These are phyloP conservation scores for Venturia nashicola DNA, from an alignment of 2,329 filamentous ascomycete species.

Conservation along the genomic window DNA sequence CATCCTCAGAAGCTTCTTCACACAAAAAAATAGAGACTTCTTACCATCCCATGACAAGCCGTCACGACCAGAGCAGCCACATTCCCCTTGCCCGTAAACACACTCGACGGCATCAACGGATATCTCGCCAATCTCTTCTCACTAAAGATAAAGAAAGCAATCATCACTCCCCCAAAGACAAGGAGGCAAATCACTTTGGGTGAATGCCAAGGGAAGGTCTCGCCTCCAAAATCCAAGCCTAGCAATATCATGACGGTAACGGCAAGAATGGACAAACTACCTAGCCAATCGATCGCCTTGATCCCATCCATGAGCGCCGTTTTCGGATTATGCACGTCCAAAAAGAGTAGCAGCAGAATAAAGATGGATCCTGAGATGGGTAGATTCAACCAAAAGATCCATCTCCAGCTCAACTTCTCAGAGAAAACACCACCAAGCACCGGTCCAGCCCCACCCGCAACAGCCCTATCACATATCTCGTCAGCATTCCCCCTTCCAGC, in stretches of 20 bases:
- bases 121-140: conserved; percentile 48
- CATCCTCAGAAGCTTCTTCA: conserved; percentile 9
- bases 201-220: conserved; percentile 33
- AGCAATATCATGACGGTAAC: conserved; percentile 32
- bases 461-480: conserved; percentile 29
- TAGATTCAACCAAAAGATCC: conserved; percentile 34
- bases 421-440: conserved; percentile 41
- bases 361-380: conserved; percentile 37
- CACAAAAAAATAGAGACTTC: conserved; percentile 5
- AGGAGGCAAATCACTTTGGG: conserved; percentile 38
- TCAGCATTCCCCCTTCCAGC: no score
- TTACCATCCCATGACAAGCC: conserved; percentile 37
- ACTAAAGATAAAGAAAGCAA: conserved; percentile 37
- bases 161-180: conserved; percentile 31
- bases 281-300: conserved; percentile 42
- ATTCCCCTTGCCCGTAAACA: conserved; percentile 42
- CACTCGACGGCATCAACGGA: conserved; percentile 48
- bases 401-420: conserved; percentile 36
- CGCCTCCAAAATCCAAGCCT: conserved; percentile 35
- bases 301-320: conserved; percentile 38
- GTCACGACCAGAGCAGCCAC: conserved; percentile 41
- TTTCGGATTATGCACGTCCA: conserved; percentile 44
- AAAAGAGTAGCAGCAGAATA: conserved; percentile 36
- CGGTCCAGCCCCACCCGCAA: conserved; percentile 41
- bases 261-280: conserved; percentile 37